These are phyloP conservation scores for Umbilicus rupestris DNA, from an alignment of 164 flowering plant genomes.

Conservation along the genomic window DNA sequence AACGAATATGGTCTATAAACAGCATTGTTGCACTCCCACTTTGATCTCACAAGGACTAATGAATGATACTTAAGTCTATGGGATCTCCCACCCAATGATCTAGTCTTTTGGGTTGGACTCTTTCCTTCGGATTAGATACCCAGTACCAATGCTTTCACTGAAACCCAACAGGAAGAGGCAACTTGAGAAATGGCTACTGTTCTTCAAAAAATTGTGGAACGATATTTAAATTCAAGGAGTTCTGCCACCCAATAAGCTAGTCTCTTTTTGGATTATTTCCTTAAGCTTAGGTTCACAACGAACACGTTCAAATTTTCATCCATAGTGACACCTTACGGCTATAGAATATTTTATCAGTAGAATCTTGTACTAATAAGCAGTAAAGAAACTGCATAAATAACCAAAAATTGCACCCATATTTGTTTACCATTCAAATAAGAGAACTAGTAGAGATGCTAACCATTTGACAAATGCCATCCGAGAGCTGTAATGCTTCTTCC, in stretches of 20 bases:
- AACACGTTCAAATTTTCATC: background rate
- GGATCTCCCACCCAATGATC: too few species aligned
- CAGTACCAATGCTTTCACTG: background rate
- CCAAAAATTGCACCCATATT: background rate
- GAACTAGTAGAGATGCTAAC: slow-evolving; percentile 19
- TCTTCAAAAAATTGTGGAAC: background rate
- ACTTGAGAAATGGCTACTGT: too few species aligned
- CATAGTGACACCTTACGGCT: too few species aligned
- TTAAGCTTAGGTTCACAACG: background rate
- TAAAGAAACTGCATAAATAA: background rate
- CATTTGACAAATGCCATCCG: slow-evolving; percentile 55
- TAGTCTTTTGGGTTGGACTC: too few species aligned
- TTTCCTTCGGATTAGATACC: too few species aligned
- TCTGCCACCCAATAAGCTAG: background rate
- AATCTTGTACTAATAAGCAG: background rate
- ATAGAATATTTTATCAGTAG: background rate
- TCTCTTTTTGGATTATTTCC: background rate
- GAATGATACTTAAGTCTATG: too few species aligned
- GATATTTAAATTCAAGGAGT: background rate
- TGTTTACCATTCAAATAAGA: background rate
- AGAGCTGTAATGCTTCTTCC: slow-evolving; percentile 67
- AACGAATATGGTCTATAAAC: too few species aligned
- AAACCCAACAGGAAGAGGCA: background rate
- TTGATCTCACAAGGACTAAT: too few species aligned
- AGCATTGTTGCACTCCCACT: too few species aligned